Percentiles rank a stretch among this genome's conserved stretches.
Evolutionary conservation across 495 filamentous ascomycete genomes (phyloP).

Genomic region (Tuber indicum): DNA sequence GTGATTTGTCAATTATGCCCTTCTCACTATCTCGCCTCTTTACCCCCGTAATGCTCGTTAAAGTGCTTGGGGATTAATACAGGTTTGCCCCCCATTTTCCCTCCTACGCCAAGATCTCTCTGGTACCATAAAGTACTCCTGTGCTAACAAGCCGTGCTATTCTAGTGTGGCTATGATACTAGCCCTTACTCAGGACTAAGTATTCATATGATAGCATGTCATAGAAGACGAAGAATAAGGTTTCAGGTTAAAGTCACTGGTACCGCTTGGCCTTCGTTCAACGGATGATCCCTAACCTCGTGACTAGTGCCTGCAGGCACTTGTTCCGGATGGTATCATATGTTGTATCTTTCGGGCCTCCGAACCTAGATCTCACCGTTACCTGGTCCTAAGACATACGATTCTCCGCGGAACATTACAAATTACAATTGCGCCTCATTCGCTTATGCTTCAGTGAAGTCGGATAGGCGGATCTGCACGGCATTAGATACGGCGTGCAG

Average conservation of each 20-base stretch:
- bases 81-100: neutral
- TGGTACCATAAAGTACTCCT: neutral
- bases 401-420: constrained; percentile 8
- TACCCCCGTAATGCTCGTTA: neutral
- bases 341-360: constrained; percentile 8
- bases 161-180: neutral
- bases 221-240: neutral
- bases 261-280: neutral
- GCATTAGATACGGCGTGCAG: constrained; percentile 22
- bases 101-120: neutral
- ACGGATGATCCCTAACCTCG: neutral
- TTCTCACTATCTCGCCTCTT: neutral
- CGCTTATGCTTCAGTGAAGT: constrained; percentile 19
- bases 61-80: neutral
- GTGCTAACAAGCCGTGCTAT: neutral
- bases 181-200: neutral
- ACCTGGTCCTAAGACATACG: constrained; percentile 19
- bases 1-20: neutral
- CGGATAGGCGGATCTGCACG: constrained; percentile 16
- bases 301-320: neutral
- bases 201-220: neutral
- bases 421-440: constrained; percentile 19
- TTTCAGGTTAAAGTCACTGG: neutral
- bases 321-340: neutral
- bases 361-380: constrained; percentile 16